Evolutionary conservation across 192 early-diverging fungal species (phyloP).

Genomic region (Coemansia sp.): DNA sequence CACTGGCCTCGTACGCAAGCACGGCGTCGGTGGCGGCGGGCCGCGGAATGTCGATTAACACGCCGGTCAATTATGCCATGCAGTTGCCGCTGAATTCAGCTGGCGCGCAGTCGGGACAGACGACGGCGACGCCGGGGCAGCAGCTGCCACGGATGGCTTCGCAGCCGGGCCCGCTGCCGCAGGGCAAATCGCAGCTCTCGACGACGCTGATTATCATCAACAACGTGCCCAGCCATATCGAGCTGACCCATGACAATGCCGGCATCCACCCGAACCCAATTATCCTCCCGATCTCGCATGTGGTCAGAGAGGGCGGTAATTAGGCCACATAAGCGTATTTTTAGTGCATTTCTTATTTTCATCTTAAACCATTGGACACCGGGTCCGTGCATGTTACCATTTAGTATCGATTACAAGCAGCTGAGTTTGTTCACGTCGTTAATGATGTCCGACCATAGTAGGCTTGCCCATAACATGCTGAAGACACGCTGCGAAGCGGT

Average conservation of each 20-base stretch:
- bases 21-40: background rate
- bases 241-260: constrained; percentile 24
- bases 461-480: no score
- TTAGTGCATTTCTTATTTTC: background rate
- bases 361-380: background rate
- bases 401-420: no score
- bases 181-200: constrained; percentile 13
- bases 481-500: no score
- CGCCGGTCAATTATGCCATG: no score
- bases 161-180: background rate
- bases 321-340: no score
- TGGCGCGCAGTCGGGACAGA: no score
- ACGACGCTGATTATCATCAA: constrained; percentile 35
- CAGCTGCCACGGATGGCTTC: background rate
- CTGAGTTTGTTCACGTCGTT: no score
- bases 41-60: no score
- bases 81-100: no score
- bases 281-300: constrained; percentile 29
- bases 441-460: no score
- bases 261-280: constrained; percentile 32
- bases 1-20: background rate
- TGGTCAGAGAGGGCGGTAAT: constrained; percentile 3
- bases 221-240: constrained; percentile 28
- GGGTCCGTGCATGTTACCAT: no score
- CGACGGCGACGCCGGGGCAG: background rate